Percentiles rank a stretch among this genome's conserved stretches.
Evolutionary conservation across 805 yeast species (phyloP).

Genomic region (Lipomyces yamanashiensis): DNA sequence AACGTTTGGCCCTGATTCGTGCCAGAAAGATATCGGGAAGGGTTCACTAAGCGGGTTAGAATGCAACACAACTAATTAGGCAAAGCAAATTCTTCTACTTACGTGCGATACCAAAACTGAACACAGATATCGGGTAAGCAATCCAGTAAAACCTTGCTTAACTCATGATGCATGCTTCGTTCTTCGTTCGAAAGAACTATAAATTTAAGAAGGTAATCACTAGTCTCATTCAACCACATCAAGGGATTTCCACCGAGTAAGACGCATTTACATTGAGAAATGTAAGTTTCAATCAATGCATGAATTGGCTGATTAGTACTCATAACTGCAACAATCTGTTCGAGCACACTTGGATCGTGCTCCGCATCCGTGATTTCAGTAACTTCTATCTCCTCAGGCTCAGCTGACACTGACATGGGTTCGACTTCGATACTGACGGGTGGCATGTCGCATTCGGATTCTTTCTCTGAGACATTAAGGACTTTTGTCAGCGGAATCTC

Average conservation of each 20-base stretch:
- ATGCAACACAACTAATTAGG: not conserved
- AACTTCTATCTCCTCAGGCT: not conserved
- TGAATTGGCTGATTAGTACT: not conserved
- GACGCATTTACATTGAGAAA: constrained; percentile 14
- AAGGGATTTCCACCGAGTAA: constrained; percentile 14
- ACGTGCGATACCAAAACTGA: constrained; percentile 19
- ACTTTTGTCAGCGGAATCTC: not conserved
- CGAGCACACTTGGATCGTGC: constrained; percentile 2
- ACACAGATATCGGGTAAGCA: constrained; percentile 17
- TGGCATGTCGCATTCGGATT: not conserved
- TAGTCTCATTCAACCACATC: constrained; percentile 1
- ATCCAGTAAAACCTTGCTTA: not conserved
- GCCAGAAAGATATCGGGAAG: constrained; percentile 16
- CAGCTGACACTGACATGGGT: not conserved
- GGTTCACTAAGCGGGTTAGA: constrained; percentile 10
- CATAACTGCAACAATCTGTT: not conserved
- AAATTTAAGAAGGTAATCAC: constrained; percentile 8
- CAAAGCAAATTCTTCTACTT: not conserved
- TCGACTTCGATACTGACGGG: constrained; percentile 5
- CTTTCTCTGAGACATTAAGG: not conserved
- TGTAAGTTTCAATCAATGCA: constrained; percentile 3
- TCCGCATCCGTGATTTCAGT: constrained; percentile 5
- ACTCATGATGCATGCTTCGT: not conserved
- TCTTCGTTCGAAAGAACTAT: not conserved
- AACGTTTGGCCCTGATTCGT: constrained; percentile 14